phyloP scores from a whole-genome alignment of 306 rosid genomes.

The Cicer cuneatum region DNA sequence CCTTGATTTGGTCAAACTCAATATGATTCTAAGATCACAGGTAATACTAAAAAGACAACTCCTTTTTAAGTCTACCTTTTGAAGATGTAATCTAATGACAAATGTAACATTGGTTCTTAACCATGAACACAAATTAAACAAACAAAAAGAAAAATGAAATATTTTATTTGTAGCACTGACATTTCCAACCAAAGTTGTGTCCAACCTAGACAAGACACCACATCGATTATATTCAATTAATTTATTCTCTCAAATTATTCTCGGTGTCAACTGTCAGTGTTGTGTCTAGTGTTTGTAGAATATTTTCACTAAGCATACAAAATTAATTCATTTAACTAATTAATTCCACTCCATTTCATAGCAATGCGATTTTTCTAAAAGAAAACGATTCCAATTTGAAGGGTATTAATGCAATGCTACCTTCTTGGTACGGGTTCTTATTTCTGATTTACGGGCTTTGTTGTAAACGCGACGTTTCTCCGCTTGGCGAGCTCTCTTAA shows the following conservation, averaged over 20 bases:
- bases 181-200: no score
- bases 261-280: no score
- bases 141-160: no score
- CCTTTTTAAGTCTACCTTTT: not conserved
- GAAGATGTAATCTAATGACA: not conserved
- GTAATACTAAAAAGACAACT: not conserved
- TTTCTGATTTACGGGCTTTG: constrained; percentile 80
- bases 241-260: no score
- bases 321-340: not conserved
- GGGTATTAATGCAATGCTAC: constrained; percentile 38
- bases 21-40: not conserved
- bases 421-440: constrained; percentile 86
- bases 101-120: not conserved
- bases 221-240: no score
- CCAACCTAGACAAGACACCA: no score
- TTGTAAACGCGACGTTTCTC: constrained; percentile 86
- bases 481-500: constrained; percentile 84
- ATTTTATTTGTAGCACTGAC: no score
- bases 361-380: not conserved
- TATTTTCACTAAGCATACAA: not conserved
- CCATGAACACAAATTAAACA: not conserved
- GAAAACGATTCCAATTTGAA: not conserved
- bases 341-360: not conserved
- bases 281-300: no score
- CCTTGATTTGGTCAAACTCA: no score